phyloP scores from a whole-genome alignment of 2,329 filamentous ascomycete species.

The Zymoseptoria tritici region DNA sequence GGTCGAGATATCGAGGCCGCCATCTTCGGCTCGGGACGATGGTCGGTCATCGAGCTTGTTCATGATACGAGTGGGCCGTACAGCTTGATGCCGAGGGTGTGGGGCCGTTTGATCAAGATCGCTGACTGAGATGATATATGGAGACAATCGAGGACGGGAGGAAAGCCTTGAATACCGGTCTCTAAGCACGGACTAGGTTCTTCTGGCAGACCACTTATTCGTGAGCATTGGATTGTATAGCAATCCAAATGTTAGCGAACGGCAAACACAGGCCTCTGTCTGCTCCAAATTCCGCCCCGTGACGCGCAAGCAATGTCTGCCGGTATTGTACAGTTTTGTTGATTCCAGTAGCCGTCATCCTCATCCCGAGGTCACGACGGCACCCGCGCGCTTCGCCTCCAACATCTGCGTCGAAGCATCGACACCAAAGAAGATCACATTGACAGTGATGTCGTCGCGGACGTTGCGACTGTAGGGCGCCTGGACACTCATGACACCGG shows the following conservation, averaged over 20 bases:
- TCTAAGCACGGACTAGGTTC: too few species aligned
- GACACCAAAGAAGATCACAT: slow-evolving; percentile 47
- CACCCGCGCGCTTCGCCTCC: background rate
- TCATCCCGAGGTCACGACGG: background rate
- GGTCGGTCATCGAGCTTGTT: slow-evolving; percentile 2
- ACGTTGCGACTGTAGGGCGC: slow-evolving; percentile 32
- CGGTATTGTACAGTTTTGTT: background rate
- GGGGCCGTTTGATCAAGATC: slow-evolving; percentile 1
- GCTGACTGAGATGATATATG: background rate
- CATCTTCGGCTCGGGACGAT: slow-evolving; percentile 1
- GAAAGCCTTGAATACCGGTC: background rate
- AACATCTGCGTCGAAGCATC: slow-evolving; percentile 1
- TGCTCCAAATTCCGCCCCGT: background rate
- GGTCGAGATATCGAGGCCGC: slow-evolving; percentile 1
- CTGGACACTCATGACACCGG: slow-evolving; percentile 32
- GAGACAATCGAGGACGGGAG: background rate
- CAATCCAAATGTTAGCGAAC: background rate
- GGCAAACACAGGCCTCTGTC: background rate
- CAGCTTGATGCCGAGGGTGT: slow-evolving; percentile 1
- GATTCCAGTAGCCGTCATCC: background rate
- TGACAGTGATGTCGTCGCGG: slow-evolving; percentile 46
- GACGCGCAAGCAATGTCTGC: background rate
- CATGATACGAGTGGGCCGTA: background rate
- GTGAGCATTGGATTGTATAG: background rate
- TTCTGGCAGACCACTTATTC: too few species aligned